A percentile compares a stretch with the other conserved stretches of the same genome.
Evolutionary conservation across 2,329 filamentous ascomycete species (phyloP).

Genomic region (Colletotrichum trifolii): DNA sequence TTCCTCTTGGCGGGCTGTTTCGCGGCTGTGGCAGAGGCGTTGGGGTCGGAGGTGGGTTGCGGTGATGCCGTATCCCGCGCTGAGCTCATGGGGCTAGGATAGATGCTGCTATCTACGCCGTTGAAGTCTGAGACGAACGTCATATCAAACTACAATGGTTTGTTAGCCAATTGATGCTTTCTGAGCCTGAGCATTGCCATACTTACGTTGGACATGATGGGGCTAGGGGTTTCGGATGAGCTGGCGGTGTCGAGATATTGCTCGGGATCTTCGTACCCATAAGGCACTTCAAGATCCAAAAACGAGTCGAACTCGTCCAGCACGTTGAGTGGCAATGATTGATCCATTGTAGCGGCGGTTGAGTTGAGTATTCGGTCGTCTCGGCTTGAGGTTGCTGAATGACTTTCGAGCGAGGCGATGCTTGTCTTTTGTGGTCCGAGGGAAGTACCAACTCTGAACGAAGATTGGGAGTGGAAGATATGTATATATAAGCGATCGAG

Average conservation of each 20-base stretch:
- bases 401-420: neutral
- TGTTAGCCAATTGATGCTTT: conserved; percentile 13
- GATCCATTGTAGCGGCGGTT: conserved; percentile 23
- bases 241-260: conserved; percentile 35
- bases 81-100: conserved; percentile 47
- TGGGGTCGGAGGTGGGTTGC: conserved; percentile 29
- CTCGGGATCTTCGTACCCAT: conserved; percentile 36
- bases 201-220: conserved; percentile 37
- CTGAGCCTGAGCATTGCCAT: no score
- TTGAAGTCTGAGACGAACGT: conserved; percentile 41
- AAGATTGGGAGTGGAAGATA: conserved; percentile 4
- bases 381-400: no score
- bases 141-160: conserved; percentile 35
- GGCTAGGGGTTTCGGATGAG: conserved; percentile 38
- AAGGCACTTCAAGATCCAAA: conserved; percentile 37
- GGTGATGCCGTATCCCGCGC: conserved; percentile 37
- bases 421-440: neutral
- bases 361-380: neutral
- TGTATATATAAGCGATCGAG: conserved; percentile 13
- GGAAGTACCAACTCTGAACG: neutral
- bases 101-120: conserved; percentile 41
- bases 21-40: conserved; percentile 18
- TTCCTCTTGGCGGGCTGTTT: conserved; percentile 59
- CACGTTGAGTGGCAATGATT: conserved; percentile 34
- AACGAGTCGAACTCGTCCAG: conserved; percentile 37